Evolutionary conservation across 2,329 filamentous ascomycete species (phyloP).

Genomic region (Simplicillium sp.): DNA sequence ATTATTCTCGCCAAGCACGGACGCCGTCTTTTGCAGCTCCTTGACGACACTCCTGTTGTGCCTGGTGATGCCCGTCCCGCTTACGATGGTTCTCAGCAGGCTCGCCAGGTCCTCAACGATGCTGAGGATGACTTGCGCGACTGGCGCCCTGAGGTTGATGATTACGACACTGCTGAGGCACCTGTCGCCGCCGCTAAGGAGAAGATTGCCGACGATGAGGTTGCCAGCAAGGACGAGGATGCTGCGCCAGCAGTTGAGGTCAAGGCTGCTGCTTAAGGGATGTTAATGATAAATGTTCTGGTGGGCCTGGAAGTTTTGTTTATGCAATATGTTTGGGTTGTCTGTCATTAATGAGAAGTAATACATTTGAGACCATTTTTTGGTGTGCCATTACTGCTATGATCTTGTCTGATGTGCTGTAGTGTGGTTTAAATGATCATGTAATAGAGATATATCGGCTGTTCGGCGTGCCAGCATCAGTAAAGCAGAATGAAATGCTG

Average conservation of each 20-base stretch:
- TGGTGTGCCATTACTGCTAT: too few relatives aligned
- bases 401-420: too few relatives aligned
- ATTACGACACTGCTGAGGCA: slow-evolving; percentile 5
- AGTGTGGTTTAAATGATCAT: too few relatives aligned
- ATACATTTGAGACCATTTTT: too few relatives aligned
- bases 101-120: slow-evolving; percentile 81
- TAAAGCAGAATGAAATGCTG: too few relatives aligned
- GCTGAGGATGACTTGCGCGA: slow-evolving; percentile 79
- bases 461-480: too few relatives aligned
- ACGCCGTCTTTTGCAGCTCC: slow-evolving; percentile 69
- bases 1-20: slow-evolving; percentile 88
- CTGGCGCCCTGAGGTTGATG: slow-evolving; percentile 49
- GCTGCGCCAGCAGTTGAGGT: neutral
- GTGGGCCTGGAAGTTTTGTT: neutral
- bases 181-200: neutral
- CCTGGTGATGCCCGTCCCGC: slow-evolving; percentile 69
- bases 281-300: slow-evolving; percentile 2
- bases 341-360: slow-evolving; percentile 17
- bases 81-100: slow-evolving; percentile 58
- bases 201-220: neutral
- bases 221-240: neutral
- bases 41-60: slow-evolving; percentile 84
- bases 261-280: neutral
- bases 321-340: slow-evolving; percentile 14
- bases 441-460: too few relatives aligned